These are phyloP conservation scores for Annulohypoxylon moriforme DNA, from an alignment of 495 filamentous ascomycete genomes.

Conservation along the genomic window DNA sequence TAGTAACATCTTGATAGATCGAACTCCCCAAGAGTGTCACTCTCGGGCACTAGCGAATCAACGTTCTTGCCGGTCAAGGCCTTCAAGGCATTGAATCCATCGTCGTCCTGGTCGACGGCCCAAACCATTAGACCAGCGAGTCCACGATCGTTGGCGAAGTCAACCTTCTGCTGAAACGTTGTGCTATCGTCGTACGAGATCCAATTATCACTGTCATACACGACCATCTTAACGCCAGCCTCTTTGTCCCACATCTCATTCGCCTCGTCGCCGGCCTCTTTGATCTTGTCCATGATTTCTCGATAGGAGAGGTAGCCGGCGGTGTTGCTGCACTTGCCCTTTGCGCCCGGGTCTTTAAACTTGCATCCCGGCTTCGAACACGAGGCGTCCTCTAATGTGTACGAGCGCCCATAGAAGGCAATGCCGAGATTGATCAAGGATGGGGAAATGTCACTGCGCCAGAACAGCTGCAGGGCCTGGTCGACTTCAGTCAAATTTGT, in stretches of 20 bases:
- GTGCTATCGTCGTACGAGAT: background rate
- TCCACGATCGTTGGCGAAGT: background rate
- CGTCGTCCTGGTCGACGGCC: background rate
- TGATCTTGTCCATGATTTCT: background rate
- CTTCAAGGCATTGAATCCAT: background rate
- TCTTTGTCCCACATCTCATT: no score
- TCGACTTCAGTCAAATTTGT: conserved; percentile 68
- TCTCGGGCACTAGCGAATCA: no score
- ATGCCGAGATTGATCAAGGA: conserved; percentile 59
- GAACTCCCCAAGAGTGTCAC: no score
- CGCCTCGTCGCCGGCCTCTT: background rate
- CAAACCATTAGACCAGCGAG: background rate
- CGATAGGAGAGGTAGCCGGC: conserved; percentile 30
- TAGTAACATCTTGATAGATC: no score
- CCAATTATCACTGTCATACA: background rate
- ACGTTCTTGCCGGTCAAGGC: no score
- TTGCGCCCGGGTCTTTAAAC: conserved; percentile 38
- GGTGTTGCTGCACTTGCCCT: conserved; percentile 47
- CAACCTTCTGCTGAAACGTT: background rate
- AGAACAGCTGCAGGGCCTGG: conserved; percentile 58
- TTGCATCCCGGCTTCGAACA: conserved; percentile 44
- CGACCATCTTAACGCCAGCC: no score
- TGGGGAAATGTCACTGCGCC: conserved; percentile 60
- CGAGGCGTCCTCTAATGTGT: conserved; percentile 30
- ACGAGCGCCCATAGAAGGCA: conserved; percentile 63